Evolutionary conservation across 495 filamentous ascomycete species (phyloP), one percentile per base, ranked within the genome.

Genomic region (Neurospora sp.): DNA sequence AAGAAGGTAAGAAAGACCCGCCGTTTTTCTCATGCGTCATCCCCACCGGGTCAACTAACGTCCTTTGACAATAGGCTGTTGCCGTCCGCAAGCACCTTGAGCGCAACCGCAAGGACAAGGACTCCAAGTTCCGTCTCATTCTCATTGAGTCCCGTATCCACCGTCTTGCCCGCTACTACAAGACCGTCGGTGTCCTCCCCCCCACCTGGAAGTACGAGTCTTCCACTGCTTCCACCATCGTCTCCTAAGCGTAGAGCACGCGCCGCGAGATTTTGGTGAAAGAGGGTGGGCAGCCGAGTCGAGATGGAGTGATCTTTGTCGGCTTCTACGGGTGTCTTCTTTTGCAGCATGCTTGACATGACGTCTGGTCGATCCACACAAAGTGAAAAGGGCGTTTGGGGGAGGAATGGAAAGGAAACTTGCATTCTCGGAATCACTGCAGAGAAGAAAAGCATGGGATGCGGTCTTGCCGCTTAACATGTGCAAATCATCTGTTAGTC

Each of bases 41-140:
- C 37, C n/a, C 31, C 31, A 18, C 37, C 16, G 1, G 8, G 8
- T 53, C 6, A 27, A 65, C 70, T 72, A 74, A 76, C 74, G 6
- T 41, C 7, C 27, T 35, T 3, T 5, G 31, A n/a, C 69, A 35
- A 73, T 40, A 94, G 93, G 95, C 95, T 79, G 95, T 98, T 81
- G 91, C 95, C 81, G 96, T 99, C 87, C 96, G 96, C 86, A 99
- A 99, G 93, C 96, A 98, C 87, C 93, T 99, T 77, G 94, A 98
- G 89, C 92, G 93, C 85, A 99, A 99, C 90, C 94, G 96, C 85
- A 99, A 99, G 89, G 96, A 98, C 90, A 96, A 93, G 87, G 96
- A 98, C 89, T 91, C 90, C 89, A 99, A 99, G 89, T 98, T 99
- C 92, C 94, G 95, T 81, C 91, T 99, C 73, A 98, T 99, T 92